A percentile compares a stretch with the other conserved stretches of the same genome.
phyloP scores from a whole-genome alignment of 2,329 filamentous ascomycete species.

The Apiospora kogelbergensis region DNA sequence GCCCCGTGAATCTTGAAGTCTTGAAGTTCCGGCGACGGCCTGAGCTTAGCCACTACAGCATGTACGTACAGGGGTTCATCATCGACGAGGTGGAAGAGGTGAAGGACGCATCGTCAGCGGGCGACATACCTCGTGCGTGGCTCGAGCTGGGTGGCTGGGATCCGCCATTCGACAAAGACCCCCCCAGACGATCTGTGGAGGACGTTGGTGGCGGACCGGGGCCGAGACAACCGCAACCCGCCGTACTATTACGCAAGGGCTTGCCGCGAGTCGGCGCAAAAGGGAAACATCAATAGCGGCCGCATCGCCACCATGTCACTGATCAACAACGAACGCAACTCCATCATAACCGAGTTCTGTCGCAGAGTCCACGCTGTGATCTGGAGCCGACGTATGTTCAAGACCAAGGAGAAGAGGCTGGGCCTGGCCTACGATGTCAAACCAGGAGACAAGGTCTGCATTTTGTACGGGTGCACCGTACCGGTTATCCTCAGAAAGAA shows the following conservation, averaged over 20 bases:
- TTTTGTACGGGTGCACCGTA: constrained; percentile 25
- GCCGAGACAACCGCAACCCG: constrained; percentile 23
- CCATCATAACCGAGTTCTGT: constrained; percentile 27
- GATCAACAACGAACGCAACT: constrained; percentile 27
- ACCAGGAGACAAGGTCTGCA: constrained; percentile 21
- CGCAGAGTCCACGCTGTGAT: constrained; percentile 23
- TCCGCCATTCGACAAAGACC: constrained; percentile 2
- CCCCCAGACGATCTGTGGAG: constrained; percentile 28
- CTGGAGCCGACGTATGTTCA: constrained; percentile 25
- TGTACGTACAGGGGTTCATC: constrained; percentile 32
- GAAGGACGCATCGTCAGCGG: constrained; percentile 18
- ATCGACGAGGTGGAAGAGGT: constrained; percentile 24
- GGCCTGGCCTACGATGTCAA: constrained; percentile 11
- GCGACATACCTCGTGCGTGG: background rate
- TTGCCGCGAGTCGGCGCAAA: constrained; percentile 23
- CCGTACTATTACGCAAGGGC: constrained; percentile 27
- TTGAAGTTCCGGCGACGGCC: constrained; percentile 24
- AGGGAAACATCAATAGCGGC: constrained; percentile 22
- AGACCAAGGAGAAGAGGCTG: background rate
- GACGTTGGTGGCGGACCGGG: constrained; percentile 26
- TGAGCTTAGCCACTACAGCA: constrained; percentile 24
- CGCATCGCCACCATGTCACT: constrained; percentile 9
- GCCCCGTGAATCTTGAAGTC: background rate
- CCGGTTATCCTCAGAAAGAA: constrained; percentile 19
- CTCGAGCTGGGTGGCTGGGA: background rate